Conservation (phyloP, 1,284 basidiomycete genomes). For the Malassezia brasiliensis region DNA sequence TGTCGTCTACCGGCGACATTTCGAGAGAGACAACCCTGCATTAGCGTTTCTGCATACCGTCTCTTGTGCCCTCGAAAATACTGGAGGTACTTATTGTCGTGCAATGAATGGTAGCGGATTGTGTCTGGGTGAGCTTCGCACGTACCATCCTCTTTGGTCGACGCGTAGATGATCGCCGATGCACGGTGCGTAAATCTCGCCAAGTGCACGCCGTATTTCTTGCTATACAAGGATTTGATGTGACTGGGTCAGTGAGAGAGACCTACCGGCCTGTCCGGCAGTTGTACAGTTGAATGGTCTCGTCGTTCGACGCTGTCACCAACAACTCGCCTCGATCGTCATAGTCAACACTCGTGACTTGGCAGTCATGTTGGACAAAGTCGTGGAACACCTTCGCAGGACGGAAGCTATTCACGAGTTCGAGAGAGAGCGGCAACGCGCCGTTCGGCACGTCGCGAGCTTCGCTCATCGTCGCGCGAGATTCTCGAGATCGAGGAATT, state of each 20-base stretch:
- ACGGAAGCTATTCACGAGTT: conserved; percentile 54
- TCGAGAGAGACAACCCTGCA: conserved; percentile 72
- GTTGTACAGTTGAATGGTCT: conserved; percentile 79
- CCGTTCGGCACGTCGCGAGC: background rate
- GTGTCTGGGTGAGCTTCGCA: conserved; percentile 53
- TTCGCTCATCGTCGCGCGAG: conserved; percentile 3
- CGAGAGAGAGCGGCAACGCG: conserved; percentile 3
- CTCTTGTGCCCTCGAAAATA: conserved; percentile 88
- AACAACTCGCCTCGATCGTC: conserved; percentile 80
- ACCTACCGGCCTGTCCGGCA: conserved; percentile 76
- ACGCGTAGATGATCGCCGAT: conserved; percentile 75
- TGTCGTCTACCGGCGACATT: conserved; percentile 84
- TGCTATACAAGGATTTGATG: conserved; percentile 70
- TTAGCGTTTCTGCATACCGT: conserved; percentile 23
- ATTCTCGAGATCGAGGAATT: conserved; percentile 9
- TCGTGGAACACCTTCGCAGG: conserved; percentile 70
- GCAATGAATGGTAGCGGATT: conserved; percentile 83
- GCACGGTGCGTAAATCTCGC: conserved; percentile 87
- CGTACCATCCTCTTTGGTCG: conserved; percentile 75
- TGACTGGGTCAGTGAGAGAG: conserved; percentile 51
- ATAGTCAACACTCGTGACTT: conserved; percentile 71
- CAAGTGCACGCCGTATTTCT: conserved; percentile 91
- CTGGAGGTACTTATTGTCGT: conserved; percentile 88
- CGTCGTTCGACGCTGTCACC: conserved; percentile 83
- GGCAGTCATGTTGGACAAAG: conserved; percentile 49